Evolutionary conservation across 805 yeast species (phyloP).

Genomic region (Zygoascus flipseniorum): DNA sequence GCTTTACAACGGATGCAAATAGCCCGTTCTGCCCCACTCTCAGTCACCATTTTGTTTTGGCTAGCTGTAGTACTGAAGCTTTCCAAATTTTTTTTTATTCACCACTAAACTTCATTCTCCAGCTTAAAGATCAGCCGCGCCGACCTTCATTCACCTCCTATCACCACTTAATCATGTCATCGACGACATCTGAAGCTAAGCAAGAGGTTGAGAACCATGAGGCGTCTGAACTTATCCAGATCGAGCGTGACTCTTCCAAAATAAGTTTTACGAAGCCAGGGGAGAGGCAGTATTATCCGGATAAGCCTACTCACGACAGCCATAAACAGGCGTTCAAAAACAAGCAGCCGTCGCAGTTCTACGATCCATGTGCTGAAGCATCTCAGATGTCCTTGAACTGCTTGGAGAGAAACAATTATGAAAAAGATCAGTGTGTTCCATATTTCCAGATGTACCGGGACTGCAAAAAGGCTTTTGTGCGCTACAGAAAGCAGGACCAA

Average conservation of each 20-base stretch:
- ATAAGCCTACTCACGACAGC: constrained; percentile 64
- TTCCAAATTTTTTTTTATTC: background rate
- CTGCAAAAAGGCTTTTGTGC: constrained; percentile 69
- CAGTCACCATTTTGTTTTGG: background rate
- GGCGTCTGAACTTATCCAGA: constrained; percentile 5
- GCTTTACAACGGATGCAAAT: constrained; percentile 45
- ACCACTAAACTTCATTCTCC: background rate
- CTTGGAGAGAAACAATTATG: constrained; percentile 67
- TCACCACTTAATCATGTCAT: background rate
- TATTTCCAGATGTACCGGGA: constrained; percentile 91
- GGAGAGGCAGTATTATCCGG: constrained; percentile 70
- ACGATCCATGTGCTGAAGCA: constrained; percentile 89
- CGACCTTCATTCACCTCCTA: background rate
- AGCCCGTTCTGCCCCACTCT: background rate
- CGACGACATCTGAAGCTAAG: background rate
- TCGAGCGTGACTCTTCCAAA: constrained; percentile 30
- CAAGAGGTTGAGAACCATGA: background rate
- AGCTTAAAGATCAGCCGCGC: background rate
- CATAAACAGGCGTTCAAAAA: constrained; percentile 62
- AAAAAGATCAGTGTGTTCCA: constrained; percentile 59
- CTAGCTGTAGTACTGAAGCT: too few species aligned
- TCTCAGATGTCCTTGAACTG: constrained; percentile 82
- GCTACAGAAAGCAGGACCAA: constrained; percentile 8
- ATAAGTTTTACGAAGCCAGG: constrained; percentile 55
- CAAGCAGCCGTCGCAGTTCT: constrained; percentile 75